Base-by-base conservation (phyloP, 2,329 filamentous ascomycete genomes). In the Ophiocordyceps polyrhachis-furcata region DNA sequence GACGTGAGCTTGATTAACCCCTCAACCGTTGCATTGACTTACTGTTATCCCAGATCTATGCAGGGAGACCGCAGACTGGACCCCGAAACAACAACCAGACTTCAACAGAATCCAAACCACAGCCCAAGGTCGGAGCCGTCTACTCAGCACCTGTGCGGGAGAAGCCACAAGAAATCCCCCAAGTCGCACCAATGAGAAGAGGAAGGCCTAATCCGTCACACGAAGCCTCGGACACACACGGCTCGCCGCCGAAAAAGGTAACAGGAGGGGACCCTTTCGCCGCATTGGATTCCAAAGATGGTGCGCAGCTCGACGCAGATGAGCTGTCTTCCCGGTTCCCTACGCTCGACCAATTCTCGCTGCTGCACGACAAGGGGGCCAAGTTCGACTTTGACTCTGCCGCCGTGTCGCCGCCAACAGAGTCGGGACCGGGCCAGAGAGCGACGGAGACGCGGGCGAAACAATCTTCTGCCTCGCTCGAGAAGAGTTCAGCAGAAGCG, bases 131-230 rank as follows among this genome's bases (percentile, higher is more conserved):
- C 29, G 87, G 89, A 9, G 81, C 89, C 12, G 79, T 87, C 15
- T 89, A 89, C 55, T 76, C 85, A 6, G 78, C 83, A n/a, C 78
- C 81, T 2, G 66, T 76, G 23, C 76, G 82, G 46, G 74, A 38
- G 35, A 38, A 82, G 51, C 75, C 82, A 45, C 76, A 81, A 52
- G 67, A 72, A 9, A 79, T 96, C 45, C 91, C 91, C 9, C 86
- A 95, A 21, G 86, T 98, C 49, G 79, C 83, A 35, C 91, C 89
- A 1, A 96, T 96, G 91, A 76, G 91, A 48, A 75, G 91, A 63
- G 91, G 91, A 4, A 83, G 87, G 17, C 63, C 69, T 21, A 61
- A 60, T 5, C 56, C 65, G 15, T 59, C 63, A 9, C 63, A 65
- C 19, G 55, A 48, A 54, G 64, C 73, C 54, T 64, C 74, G 73